Evolutionary conservation across 2,329 filamentous ascomycete genomes (phyloP).

Genomic region (Aspergillus caelatus): DNA sequence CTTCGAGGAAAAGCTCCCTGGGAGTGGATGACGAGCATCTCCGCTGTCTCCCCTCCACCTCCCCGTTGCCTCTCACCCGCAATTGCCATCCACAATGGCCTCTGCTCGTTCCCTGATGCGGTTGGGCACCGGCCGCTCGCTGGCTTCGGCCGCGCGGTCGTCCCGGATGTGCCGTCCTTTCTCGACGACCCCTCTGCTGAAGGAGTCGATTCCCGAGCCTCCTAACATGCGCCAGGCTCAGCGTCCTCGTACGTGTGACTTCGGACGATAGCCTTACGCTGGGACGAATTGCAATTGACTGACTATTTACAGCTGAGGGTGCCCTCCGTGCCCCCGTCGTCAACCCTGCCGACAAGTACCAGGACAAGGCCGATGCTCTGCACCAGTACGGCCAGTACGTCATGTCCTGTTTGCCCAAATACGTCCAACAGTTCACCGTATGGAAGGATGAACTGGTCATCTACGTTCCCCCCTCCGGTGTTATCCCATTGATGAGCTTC

Average conservation of each 20-base stretch:
- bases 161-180: slow-evolving; percentile 40
- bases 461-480: slow-evolving; percentile 83
- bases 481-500: slow-evolving; percentile 91
- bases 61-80: slow-evolving; percentile 23
- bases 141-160: slow-evolving; percentile 38
- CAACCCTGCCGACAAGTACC: slow-evolving; percentile 92
- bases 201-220: slow-evolving; percentile 59
- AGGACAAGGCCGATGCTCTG: slow-evolving; percentile 80
- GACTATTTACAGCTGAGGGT: slow-evolving; percentile 48
- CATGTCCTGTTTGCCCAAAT: slow-evolving; percentile 95
- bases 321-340: slow-evolving; percentile 76
- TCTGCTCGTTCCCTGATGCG: slow-evolving; percentile 50
- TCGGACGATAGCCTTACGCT: slow-evolving; percentile 12
- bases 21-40: slow-evolving; percentile 4
- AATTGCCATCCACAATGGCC: slow-evolving; percentile 45
- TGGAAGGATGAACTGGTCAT: slow-evolving; percentile 99
- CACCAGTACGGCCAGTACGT: slow-evolving; percentile 96
- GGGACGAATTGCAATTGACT: slow-evolving; percentile 11
- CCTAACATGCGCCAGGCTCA: slow-evolving; percentile 69
- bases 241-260: slow-evolving; percentile 48
- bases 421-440: slow-evolving; percentile 97
- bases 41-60: slow-evolving; percentile 27
- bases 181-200: slow-evolving; percentile 47
- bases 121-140: slow-evolving; percentile 43
- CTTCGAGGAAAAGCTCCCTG: slow-evolving; percentile 26